A percentile compares a stretch with the other conserved stretches of the same genome.
phyloP scores from a whole-genome alignment of 768 basidiomycete genomes.

The Hydnomerulius pinastri region DNA sequence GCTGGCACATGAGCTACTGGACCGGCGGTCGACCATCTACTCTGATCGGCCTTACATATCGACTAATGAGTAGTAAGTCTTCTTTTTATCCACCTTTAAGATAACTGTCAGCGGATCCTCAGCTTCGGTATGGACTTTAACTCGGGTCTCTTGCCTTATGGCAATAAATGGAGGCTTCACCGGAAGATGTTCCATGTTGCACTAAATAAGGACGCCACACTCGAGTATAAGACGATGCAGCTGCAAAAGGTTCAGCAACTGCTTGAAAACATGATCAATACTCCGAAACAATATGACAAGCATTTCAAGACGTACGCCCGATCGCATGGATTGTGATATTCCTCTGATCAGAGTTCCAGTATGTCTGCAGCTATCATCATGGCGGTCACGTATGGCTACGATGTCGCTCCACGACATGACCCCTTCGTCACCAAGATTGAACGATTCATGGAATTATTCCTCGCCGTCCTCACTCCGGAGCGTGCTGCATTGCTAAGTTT shows the following conservation, averaged over 20 bases:
- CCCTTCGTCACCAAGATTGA: constrained; percentile 25
- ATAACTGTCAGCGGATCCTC: not conserved
- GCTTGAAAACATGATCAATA: constrained; percentile 20
- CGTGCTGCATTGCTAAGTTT: constrained; percentile 19
- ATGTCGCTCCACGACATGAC: constrained; percentile 23
- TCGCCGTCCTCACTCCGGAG: constrained; percentile 18
- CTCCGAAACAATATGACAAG: constrained; percentile 12
- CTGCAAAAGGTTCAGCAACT: constrained; percentile 24
- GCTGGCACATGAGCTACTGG: constrained; percentile 25
- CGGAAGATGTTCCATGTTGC: constrained; percentile 25
- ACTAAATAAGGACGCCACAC: constrained; percentile 17
- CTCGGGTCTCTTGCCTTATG: constrained; percentile 31
- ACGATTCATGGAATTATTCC: constrained; percentile 11
- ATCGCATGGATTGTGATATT: not conserved
- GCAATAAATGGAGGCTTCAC: constrained; percentile 30
- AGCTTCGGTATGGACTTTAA: constrained; percentile 35
- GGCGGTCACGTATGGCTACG: constrained; percentile 27
- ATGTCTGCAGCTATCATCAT: constrained; percentile 25
- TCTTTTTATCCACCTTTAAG: not conserved
- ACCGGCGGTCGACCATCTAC: constrained; percentile 27
- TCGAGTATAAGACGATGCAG: constrained; percentile 15
- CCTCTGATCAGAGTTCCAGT: constrained; percentile 10
- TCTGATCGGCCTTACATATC: constrained; percentile 28
- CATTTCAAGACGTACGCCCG: constrained; percentile 27
- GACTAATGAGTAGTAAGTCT: constrained; percentile 21